phyloP scores from a whole-genome alignment of 2,329 filamentous ascomycete species.

The Aureobasidium sp. region DNA sequence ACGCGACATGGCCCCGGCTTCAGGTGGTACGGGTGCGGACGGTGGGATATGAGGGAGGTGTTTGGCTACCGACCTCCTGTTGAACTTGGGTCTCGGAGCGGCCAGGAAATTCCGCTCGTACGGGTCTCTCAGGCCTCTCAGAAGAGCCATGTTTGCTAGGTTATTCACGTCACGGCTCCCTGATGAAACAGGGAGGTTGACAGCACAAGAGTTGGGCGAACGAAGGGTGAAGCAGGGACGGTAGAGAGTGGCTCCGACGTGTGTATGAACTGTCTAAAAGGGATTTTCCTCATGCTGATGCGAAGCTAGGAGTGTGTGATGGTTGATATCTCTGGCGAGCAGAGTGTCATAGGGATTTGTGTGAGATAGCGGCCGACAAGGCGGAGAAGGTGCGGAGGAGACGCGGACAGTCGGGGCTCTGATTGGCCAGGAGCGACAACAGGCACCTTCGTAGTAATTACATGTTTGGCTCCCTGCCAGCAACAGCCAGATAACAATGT shows the following conservation, averaged over 20 bases:
- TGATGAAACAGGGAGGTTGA: not conserved
- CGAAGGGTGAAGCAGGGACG: not conserved
- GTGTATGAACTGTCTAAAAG: not conserved
- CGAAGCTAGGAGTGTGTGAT: not conserved
- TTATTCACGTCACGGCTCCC: not conserved
- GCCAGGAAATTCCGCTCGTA: conserved; percentile 5
- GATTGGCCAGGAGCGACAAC: conserved; percentile 4
- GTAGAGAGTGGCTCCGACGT: not conserved
- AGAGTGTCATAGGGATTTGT: not conserved
- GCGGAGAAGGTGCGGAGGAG: not conserved
- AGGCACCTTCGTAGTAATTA: not conserved
- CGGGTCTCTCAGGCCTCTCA: conserved; percentile 4
- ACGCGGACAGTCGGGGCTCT: not conserved
- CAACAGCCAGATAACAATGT: not conserved
- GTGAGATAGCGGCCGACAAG: not conserved
- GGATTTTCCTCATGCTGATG: not conserved
- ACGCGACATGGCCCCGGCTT: conserved; percentile 2
- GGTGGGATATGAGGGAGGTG: not conserved
- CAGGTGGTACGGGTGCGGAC: not conserved
- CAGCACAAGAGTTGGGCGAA: too few species aligned
- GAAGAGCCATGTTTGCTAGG: not conserved
- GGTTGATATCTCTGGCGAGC: not conserved
- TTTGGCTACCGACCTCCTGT: not conserved
- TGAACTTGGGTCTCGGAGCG: conserved; percentile 2
- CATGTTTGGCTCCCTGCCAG: not conserved